Evolutionary conservation across 2,329 filamentous ascomycete genomes (phyloP), one percentile per base, ranked within the genome.

Genomic region (Colletotrichum lini): DNA sequence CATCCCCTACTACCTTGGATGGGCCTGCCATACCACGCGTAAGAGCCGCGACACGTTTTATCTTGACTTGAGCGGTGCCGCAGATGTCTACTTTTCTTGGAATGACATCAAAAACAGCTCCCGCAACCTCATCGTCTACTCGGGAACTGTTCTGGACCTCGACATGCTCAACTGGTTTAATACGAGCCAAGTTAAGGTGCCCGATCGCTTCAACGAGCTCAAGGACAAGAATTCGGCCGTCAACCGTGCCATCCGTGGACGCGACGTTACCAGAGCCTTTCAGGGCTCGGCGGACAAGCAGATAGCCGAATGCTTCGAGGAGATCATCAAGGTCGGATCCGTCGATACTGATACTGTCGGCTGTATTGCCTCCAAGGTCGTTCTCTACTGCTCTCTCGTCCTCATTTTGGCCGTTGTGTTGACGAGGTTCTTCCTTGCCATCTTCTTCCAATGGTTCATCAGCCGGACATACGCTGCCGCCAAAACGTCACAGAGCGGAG

Each of bases 81-180:
- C 95, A 2, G 95, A 98, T 76, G 96, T 99, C 18, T 99, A 96
- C 82, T 99, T 94, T 80, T 97, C 93, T 2, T 99, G 96, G 96
- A 91, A 96, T 30, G 96, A 99, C 77, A 90, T 98, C 76, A 94
- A 90, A 79, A 99, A 99, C 82, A 89, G 83, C 73, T 94, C 92
- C 42, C 93, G 96, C 70, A 98, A 98, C 78, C 86, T 99, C 56
- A 91, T 98, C 75, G 94, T 98, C 2, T 99, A 98, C 83, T 97
- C 95, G 16, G 96, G 96, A 65, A 94, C 93, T 77, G 96, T 99
- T 4, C 87, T 99, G 50, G 96, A 99, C 79, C 86, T 99, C 38
- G 89, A 97, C 76, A 89, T 99, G 40, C 86, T 99, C 35, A 87
- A 91, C 70, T 99, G 95, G 95, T 96, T 99, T 84, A 94, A 99